Evolutionary conservation across 257 asterid species (phyloP), one percentile per base, ranked within the genome.

Genomic region (Forsythia suspensa): DNA sequence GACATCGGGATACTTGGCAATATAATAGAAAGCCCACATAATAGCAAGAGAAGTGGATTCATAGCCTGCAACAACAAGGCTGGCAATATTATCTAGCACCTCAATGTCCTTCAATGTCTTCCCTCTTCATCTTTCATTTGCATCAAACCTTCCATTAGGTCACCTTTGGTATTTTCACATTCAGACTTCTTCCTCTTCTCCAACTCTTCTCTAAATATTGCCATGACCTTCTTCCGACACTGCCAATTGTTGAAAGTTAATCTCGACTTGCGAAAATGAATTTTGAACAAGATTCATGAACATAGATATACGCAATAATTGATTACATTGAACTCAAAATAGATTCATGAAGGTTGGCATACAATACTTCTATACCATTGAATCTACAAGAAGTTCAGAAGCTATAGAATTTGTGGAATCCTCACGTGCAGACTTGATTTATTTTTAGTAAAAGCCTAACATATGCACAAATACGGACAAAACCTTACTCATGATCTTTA

Each of bases 51-150:
- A 71, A 7, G 91, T 89, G 5, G 91, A 87, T 2, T 75, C 37
- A 71, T 84, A 89, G 3, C 93, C 90, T 40, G 77, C 91, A 20
- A 85, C 65, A 13, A 85, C 74, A 55, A 89, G 85, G 59, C 77
- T 70, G 61, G 81, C 85, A 1, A 89, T 89, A 71, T 87, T 85
- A 74, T 89, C 93, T 36, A 87, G 85, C 40, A 89, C 84, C 79
- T 89, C 93, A 8, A 5, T 61, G 6, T 87, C 91, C 3, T 52
- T 61, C 70, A 87, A 69, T 34, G 39, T 74, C 4, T 81, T 82
- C 13, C 88, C 40, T 80, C 84, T 6, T 88, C 91, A 46, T 80
- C 89, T 71, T 71, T 81, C 59, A 85, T 59, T 20, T 77, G 73
- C 87, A 87, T 85, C 67, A 87, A 75, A 48, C 83, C 84, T 55